Evolutionary conservation across 495 filamentous ascomycete genomes (phyloP), one percentile per base, ranked within the genome.

Genomic region (Aspergillus haitiensis): DNA sequence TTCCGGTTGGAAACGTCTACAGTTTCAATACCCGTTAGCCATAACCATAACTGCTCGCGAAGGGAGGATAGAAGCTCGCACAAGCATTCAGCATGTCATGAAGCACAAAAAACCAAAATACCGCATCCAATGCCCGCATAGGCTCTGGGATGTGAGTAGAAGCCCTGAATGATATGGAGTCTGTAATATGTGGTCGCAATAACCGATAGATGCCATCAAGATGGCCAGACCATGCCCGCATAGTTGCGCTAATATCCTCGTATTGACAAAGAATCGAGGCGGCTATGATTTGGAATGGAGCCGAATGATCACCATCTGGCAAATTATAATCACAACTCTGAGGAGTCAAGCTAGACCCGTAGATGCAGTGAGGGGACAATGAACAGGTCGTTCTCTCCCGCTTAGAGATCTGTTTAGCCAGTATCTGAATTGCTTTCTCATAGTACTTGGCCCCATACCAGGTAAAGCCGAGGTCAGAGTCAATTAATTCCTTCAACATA

Each of bases 1-100:
- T 72, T 70, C 13, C 69, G 69, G 44, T 71, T 72, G 45, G 80
- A 77, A 57, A 80, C 77, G 58, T 79, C 75, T 75, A 58, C 1
- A 52, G 16, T 15, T 34, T n/a, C 5, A 18, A 9, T 42, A 12
- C 11, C 51, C 15, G 50, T 45, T 12, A 15, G 13, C n/a, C n/a
- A 16, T 18, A 39, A 15, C 7, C 5, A 32, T 13, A 9, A 31
- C 8, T 8, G 40, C 13, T 40, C 31, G 13, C 37, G 0, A 42
- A 21, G 13, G 9, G 11, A 40, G 31, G 21, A 33, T 11, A 40
- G 16, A 27, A 7, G 16, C 34, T 56, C 66, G 53, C 34, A 65
- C 66, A 62, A 13, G 54, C 39, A 49, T 68, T 60, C 12, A 63
- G 11, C 54, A 68, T 59, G 27, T 68, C 66, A 60, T 65, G 51